Base-by-base conservation (phyloP, 2,329 filamentous ascomycete genomes). In the Aureobasidium uvarum region DNA sequence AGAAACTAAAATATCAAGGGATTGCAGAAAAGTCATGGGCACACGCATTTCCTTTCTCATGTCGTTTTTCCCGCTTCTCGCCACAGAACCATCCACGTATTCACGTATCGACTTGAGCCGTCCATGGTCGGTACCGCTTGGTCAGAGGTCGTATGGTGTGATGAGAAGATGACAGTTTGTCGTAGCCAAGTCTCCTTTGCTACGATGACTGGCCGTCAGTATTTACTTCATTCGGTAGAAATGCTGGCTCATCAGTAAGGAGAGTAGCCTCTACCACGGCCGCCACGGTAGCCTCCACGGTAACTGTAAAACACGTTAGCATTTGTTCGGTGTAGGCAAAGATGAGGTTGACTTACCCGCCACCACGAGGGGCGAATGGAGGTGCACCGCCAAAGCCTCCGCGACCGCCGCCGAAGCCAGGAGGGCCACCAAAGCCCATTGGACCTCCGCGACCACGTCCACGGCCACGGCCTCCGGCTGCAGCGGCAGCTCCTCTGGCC, bases 401-500 rank as follows among this genome's bases (percentile, higher is more conserved):
- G 72, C 87, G 83, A 65, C 84, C 84, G 23, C 80, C 79, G 66
- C 67, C 70, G 36, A 68, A 67, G 68, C 78, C 77, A 62, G 77
- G 75, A 67, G 76, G 74, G 67, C 81, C 84, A 45, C 83, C 84
- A 51, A 86, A 85, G 68, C 83, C 79, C 58, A 83, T 81, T 63
- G 75, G 74, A 46, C 76, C 74, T 39, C 77, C 72, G 38, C 74
- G 67, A 28, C 74, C 72, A 38, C 71, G 68, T 63, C 75, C 79
- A 77, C 70, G 77, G 62, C 81, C 80, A 51, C 85, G 79, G 10
- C 85, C 82, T 64, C 81, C 81, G 46, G 78, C 78, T 33, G 84
- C 83, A 41, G 87, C 87, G 60, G 91, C 83, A 33, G 82, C 80
- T 65, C 92, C 92, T 69, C 94, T 87, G 71, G 86, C 89, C 92